These are phyloP conservation scores for Penicillium ucsense DNA, from an alignment of 495 filamentous ascomycete genomes.

Conservation along the genomic window DNA sequence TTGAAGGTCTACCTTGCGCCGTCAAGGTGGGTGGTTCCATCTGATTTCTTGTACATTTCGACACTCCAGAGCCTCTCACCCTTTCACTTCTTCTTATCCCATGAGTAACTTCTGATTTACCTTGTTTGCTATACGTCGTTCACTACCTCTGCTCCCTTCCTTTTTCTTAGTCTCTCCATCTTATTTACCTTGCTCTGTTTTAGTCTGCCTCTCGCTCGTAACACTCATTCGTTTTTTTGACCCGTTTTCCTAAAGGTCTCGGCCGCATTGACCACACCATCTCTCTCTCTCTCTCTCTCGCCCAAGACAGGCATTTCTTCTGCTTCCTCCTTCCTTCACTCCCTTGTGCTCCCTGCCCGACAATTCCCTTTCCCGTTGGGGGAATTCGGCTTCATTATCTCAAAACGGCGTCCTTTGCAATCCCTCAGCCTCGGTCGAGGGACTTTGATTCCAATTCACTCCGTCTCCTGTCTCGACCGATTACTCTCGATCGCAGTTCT, in stretches of 20 bases:
- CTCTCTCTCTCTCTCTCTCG: background rate
- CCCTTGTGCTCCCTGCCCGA: background rate
- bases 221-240: background rate
- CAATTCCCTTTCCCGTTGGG: background rate
- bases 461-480: slow-evolving; percentile 11
- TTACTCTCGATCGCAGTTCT: background rate
- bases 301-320: background rate
- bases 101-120: too few relatives aligned
- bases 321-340: background rate
- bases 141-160: too few relatives aligned
- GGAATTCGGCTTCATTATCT: slow-evolving; percentile 2
- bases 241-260: background rate
- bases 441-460: slow-evolving; percentile 19
- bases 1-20: too few relatives aligned
- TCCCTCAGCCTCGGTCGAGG: slow-evolving; percentile 20
- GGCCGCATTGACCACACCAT: background rate
- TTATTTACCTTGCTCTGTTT: too few relatives aligned
- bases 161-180: too few relatives aligned
- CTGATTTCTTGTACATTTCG: too few relatives aligned
- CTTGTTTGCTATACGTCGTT: too few relatives aligned
- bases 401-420: slow-evolving; percentile 30
- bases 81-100: too few relatives aligned
- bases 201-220: too few relatives aligned
- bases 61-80: too few relatives aligned
- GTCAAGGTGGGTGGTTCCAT: too few relatives aligned